Percentiles rank a stretch among this genome's conserved stretches.
These are phyloP conservation scores for Rhinocladiella mackenziei DNA, from an alignment of 2,329 filamentous ascomycete species.

Conservation along the genomic window DNA sequence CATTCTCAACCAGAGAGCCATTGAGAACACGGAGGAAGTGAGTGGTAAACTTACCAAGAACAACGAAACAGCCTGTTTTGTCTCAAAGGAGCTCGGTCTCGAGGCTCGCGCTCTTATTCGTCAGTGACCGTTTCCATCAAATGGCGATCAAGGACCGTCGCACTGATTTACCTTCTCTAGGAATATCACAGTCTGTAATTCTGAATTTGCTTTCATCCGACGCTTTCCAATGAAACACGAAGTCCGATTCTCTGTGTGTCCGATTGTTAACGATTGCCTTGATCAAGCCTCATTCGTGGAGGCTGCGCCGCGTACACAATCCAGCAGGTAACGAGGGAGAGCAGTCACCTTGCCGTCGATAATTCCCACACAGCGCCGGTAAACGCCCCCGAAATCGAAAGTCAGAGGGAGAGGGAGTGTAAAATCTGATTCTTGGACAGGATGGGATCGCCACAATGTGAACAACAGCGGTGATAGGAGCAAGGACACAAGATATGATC, in stretches of 20 bases:
- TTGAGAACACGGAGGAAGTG: too few species aligned
- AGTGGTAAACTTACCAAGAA: conserved; percentile 1
- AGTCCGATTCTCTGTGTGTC: background rate
- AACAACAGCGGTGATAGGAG: background rate
- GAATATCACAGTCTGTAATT: too few species aligned
- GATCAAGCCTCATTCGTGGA: background rate
- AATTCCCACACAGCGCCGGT: too few species aligned
- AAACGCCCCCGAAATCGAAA: too few species aligned
- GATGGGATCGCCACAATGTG: too few species aligned
- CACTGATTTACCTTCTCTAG: too few species aligned
- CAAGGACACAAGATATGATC: background rate
- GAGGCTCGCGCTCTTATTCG: conserved; percentile 7
- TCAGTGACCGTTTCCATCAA: too few species aligned
- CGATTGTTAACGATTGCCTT: background rate
- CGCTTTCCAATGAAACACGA: too few species aligned
- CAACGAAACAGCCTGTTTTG: background rate
- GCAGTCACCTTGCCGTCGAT: too few species aligned
- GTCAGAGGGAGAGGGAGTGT: too few species aligned
- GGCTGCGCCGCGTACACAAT: background rate
- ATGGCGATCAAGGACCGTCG: background rate
- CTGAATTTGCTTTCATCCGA: too few species aligned
- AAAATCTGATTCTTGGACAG: too few species aligned
- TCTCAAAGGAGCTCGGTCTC: background rate
- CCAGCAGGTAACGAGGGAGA: background rate
- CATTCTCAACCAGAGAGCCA: background rate